Evolutionary conservation across 306 rosid species (phyloP), one percentile per base, ranked within the genome.

Genomic region (Mimosa bimucronata): DNA sequence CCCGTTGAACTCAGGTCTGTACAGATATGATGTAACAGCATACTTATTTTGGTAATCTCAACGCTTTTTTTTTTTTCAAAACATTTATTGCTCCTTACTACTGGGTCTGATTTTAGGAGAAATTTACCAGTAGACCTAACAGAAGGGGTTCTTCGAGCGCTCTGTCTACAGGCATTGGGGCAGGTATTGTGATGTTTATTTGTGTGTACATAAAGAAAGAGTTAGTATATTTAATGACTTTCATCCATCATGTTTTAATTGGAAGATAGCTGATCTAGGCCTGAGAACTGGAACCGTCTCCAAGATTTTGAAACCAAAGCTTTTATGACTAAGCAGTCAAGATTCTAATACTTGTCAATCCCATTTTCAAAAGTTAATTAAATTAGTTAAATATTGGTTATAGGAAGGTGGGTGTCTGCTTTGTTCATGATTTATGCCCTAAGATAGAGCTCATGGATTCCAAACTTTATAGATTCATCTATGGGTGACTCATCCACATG

Each of bases 101-200:
- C 72, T 74, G 77, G 64, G 73, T 84, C 58, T 44, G 53, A 74
- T 88, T 86, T 66, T 83, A 95, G 99, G 96, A 89, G 93, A 87
- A 89, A 90, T 83, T 91, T 95, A 31, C 99, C 99, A 4, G 96
- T 93, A 5, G 99, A 95, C 88, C 87, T 95, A 44, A 87, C 94
- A 69, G 99, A 95, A 86, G 99, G 98, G 61, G 94, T 86, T 87
- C 98, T 95, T 77, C 92, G 97, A 81, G 97, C 98, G 6, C 97
- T 93, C 71, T 80, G 93, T 90, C 87, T 95, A 48, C 99, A 91
- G 81, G 97, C 99, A 71, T 81, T 95, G 75, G 98, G 99, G 82
- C 92, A 88, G 97, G 99, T 95, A 90, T 30, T 69, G 29, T 21
- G 14, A 21, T 55, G 29, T 55, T 21, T 25, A n/a, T 53, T 55